Evolutionary conservation across 176 grass and related monocot genomes (phyloP).

Genomic region (Typha latifolia): DNA sequence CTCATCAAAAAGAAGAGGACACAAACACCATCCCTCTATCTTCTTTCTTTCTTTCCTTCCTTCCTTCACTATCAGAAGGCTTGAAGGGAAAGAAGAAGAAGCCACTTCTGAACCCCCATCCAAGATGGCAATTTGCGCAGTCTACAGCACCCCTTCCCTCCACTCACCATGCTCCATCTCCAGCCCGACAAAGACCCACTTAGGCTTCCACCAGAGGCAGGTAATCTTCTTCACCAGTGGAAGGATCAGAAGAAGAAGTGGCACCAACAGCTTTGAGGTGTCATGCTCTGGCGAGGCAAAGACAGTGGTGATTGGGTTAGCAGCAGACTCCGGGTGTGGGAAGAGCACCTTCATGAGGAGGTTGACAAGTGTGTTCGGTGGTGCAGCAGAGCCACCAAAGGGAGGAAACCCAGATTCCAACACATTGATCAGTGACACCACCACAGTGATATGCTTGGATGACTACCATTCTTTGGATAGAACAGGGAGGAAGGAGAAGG

Average conservation of each 20-base stretch:
- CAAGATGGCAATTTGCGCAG: constrained; percentile 73
- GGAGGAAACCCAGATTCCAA: constrained; percentile 86
- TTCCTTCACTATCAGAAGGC: constrained; percentile 37
- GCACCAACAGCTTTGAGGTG: constrained; percentile 43
- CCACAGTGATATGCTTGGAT: constrained; percentile 84
- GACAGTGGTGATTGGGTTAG: constrained; percentile 78
- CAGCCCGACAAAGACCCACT: constrained; percentile 26
- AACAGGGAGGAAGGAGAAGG: constrained; percentile 73
- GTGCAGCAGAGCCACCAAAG: constrained; percentile 65
- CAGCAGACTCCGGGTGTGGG: constrained; percentile 83
- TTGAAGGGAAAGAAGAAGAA: constrained; percentile 27
- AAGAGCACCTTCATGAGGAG: constrained; percentile 96
- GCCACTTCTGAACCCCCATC: neutral
- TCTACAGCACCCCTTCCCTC: constrained; percentile 51
- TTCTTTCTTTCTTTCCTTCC: constrained; percentile 36
- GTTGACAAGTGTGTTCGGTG: constrained; percentile 86
- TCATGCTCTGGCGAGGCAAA: constrained; percentile 53
- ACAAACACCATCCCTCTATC: constrained; percentile 33
- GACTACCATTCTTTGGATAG: constrained; percentile 91
- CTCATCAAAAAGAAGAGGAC: constrained; percentile 40
- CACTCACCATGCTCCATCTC: constrained; percentile 57
- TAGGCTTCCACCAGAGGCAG: constrained; percentile 42
- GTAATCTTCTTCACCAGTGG: constrained; percentile 49
- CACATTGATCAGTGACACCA: constrained; percentile 81
- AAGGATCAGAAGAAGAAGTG: constrained; percentile 24